Evolutionary conservation across 140 eudicot genomes (phyloP).

Genomic region (Erigeron philadelphicus): DNA sequence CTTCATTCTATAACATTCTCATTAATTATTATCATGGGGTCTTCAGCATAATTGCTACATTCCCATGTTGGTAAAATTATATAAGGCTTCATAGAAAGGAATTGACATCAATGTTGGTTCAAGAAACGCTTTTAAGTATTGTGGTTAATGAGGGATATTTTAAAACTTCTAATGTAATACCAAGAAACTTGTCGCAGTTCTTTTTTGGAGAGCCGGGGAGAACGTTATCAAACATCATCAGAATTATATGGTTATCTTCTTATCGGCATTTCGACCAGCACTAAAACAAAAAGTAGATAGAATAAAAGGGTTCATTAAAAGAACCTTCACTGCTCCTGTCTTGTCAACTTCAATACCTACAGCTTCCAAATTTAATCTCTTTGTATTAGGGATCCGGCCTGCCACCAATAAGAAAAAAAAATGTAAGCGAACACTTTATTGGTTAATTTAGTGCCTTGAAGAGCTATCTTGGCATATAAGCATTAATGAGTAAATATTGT

Average conservation of each 20-base stretch:
- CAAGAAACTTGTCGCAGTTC: too few species aligned
- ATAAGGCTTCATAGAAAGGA: too few species aligned
- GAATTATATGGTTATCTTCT: too few species aligned
- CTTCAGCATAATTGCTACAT: too few species aligned
- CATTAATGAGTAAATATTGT: slow-evolving; percentile 1
- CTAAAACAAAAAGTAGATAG: slow-evolving; percentile 1
- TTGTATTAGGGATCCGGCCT: slow-evolving; percentile 84
- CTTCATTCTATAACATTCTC: too few species aligned
- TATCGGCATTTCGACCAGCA: neutral
- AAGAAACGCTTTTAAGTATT: neutral
- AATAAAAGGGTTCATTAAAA: neutral
- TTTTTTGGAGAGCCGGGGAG: too few species aligned
- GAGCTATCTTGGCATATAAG: slow-evolving; percentile 2
- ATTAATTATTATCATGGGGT: too few species aligned
- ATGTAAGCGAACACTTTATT: neutral
- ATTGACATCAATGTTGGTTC: too few species aligned
- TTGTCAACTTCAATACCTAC: slow-evolving; percentile 83
- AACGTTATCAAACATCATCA: too few species aligned
- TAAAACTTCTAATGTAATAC: neutral
- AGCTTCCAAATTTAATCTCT: slow-evolving; percentile 78
- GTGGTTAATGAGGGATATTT: neutral
- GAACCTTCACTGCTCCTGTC: slow-evolving; percentile 75
- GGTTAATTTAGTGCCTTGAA: neutral
- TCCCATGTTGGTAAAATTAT: too few species aligned
- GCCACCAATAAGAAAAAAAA: slow-evolving; percentile 27